A percentile compares a stretch with the other conserved stretches of the same genome.
These are phyloP conservation scores for Clarireedia monteithiana DNA, from an alignment of 2,329 filamentous ascomycete genomes.

Conservation along the genomic window DNA sequence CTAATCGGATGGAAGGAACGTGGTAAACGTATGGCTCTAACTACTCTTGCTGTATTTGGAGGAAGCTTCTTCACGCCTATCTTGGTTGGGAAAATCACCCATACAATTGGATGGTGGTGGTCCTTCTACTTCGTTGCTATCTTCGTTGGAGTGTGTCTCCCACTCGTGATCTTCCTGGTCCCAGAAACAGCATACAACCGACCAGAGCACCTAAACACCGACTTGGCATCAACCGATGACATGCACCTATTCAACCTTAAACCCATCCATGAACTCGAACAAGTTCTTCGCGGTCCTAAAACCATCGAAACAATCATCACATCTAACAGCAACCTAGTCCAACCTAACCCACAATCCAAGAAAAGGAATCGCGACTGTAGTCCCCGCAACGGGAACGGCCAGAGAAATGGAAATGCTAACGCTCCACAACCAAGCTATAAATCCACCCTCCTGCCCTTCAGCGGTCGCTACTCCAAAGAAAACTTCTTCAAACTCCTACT, in stretches of 20 bases:
- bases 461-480: slow-evolving; percentile 75
- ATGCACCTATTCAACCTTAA: slow-evolving; percentile 4
- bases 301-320: slow-evolving; percentile 3
- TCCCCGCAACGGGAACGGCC: background rate
- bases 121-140: slow-evolving; percentile 85
- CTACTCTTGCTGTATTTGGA: slow-evolving; percentile 62
- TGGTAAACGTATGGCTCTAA: slow-evolving; percentile 80
- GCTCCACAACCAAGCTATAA: slow-evolving; percentile 36
- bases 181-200: slow-evolving; percentile 78
- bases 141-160: slow-evolving; percentile 63
- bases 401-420: slow-evolving; percentile 22
- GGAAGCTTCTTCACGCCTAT: slow-evolving; percentile 76
- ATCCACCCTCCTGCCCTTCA: slow-evolving; percentile 61
- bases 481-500: slow-evolving; percentile 55
- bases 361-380: background rate
- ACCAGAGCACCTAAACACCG: slow-evolving; percentile 59
- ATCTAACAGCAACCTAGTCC: background rate
- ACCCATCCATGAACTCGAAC: slow-evolving; percentile 6
- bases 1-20: slow-evolving; percentile 43
- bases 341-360: background rate
- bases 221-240: slow-evolving; percentile 38
- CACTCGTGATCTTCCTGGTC: slow-evolving; percentile 67
- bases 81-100: slow-evolving; percentile 80
- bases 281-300: background rate
- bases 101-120: slow-evolving; percentile 73